phyloP scores from a whole-genome alignment of 768 basidiomycete species.

The Crassisporium funariophilum region DNA sequence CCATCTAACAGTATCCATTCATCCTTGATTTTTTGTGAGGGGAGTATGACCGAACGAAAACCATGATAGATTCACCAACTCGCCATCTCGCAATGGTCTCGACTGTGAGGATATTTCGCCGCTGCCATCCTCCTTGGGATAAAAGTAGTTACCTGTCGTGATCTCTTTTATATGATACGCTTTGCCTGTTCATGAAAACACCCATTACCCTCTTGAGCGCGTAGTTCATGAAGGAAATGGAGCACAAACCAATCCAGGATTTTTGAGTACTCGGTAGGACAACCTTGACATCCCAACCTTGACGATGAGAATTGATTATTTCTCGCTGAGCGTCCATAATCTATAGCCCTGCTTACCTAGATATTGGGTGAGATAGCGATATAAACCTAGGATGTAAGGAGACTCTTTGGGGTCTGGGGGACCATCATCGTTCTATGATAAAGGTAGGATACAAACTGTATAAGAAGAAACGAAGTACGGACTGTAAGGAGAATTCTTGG shows the following conservation, averaged over 20 bases:
- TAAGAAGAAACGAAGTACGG: constrained; percentile 1
- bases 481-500: constrained; percentile 46
- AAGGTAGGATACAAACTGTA: constrained; percentile 1
- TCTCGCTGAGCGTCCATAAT: background rate
- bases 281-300: constrained; percentile 81
- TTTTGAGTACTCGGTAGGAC: constrained; percentile 81
- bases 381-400: constrained; percentile 76
- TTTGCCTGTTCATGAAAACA: constrained; percentile 52
- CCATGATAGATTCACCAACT: constrained; percentile 47
- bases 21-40: constrained; percentile 44
- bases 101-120: constrained; percentile 68
- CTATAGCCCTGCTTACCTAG: constrained; percentile 50
- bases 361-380: constrained; percentile 55
- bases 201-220: background rate
- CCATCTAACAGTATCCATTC: constrained; percentile 94
- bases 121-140: constrained; percentile 66
- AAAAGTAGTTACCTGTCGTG: constrained; percentile 72
- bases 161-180: constrained; percentile 80
- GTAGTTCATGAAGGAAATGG: background rate
- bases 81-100: constrained; percentile 72
- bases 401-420: constrained; percentile 68
- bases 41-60: background rate
- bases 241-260: constrained; percentile 80
- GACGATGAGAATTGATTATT: constrained; percentile 10
- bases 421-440: constrained; percentile 79